Evolutionary conservation across 371 early-diverging fungal genomes (phyloP).

Genomic region (Apophysomyces ossiformis): DNA sequence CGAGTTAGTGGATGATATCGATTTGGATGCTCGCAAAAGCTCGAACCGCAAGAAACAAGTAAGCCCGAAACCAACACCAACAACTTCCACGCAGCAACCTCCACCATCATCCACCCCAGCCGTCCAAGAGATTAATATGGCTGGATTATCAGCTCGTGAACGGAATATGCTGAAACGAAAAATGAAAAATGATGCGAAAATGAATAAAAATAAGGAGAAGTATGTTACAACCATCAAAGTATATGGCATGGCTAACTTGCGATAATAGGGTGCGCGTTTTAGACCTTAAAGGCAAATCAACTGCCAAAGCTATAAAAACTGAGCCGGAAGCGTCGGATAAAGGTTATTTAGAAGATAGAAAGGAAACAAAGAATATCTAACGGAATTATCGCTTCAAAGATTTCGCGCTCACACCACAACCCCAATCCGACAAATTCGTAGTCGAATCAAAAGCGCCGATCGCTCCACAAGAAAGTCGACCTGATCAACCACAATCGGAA

Average conservation of each 20-base stretch:
- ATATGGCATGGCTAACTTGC: neutral
- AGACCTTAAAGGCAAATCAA: constrained; percentile 48
- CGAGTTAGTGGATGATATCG: constrained; percentile 72
- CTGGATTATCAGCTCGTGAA: constrained; percentile 91
- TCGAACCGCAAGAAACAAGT: constrained; percentile 20
- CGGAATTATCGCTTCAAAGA: constrained; percentile 19
- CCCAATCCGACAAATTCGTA: constrained; percentile 72
- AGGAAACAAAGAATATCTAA: neutral
- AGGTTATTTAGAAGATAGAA: neutral
- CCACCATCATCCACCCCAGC: constrained; percentile 45
- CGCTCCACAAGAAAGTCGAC: constrained; percentile 25
- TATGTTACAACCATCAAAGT: constrained; percentile 32
- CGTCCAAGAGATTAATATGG: constrained; percentile 66
- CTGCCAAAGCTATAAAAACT: constrained; percentile 51
- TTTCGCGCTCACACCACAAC: constrained; percentile 72
- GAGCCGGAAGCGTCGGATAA: constrained; percentile 20
- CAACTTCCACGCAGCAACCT: constrained; percentile 28
- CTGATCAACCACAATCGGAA: constrained; percentile 54
- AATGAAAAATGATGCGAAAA: constrained; percentile 80
- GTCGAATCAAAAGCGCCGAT: constrained; percentile 71
- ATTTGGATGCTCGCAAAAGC: constrained; percentile 45
- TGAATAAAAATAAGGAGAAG: constrained; percentile 77
- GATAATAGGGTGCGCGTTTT: constrained; percentile 49
- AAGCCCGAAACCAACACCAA: constrained; percentile 30
- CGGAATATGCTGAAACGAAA: constrained; percentile 88